Percentiles rank a stretch among this genome's conserved stretches.
Evolutionary conservation across 1,284 basidiomycete genomes (phyloP).

Genomic region (Polyporus tsugae): DNA sequence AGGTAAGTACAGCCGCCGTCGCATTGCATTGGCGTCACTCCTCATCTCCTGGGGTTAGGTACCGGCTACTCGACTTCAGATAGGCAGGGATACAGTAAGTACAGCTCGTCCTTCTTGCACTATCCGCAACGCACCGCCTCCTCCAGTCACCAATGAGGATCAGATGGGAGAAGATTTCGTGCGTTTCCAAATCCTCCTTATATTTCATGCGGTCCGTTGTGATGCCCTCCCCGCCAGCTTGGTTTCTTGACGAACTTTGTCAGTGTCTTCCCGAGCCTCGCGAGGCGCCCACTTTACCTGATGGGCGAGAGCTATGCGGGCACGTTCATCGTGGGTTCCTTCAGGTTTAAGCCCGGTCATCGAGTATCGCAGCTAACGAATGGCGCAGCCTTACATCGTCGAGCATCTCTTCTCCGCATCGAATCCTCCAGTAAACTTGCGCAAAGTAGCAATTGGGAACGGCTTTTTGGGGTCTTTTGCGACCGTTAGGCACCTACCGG

Average conservation of each 20-base stretch:
- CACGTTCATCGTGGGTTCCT: constrained; percentile 46
- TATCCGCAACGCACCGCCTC: not conserved
- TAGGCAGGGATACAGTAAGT: constrained; percentile 41
- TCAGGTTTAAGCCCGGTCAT: too few species aligned
- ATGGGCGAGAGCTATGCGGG: constrained; percentile 44
- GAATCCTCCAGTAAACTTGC: constrained; percentile 69
- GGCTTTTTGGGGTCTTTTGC: constrained; percentile 60
- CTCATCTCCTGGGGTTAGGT: constrained; percentile 46
- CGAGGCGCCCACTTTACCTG: constrained; percentile 39
- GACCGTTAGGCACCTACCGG: constrained; percentile 59
- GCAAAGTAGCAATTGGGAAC: constrained; percentile 74
- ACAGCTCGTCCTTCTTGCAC: not conserved
- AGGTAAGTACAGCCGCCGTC: constrained; percentile 11
- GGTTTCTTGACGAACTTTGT: constrained; percentile 39
- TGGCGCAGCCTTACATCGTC: constrained; percentile 65
- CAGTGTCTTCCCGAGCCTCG: constrained; percentile 40
- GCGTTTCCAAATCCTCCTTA: constrained; percentile 34
- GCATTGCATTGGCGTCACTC: not conserved
- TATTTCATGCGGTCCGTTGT: not conserved
- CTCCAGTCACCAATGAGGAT: constrained; percentile 66
- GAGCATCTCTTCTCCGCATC: constrained; percentile 68
- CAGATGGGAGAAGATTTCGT: constrained; percentile 77
- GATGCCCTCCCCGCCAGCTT: constrained; percentile 21
- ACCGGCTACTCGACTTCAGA: constrained; percentile 75
- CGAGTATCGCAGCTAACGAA: not conserved